Conservation (phyloP, 768 basidiomycete genomes). For the Podaxis rugospora region DNA sequence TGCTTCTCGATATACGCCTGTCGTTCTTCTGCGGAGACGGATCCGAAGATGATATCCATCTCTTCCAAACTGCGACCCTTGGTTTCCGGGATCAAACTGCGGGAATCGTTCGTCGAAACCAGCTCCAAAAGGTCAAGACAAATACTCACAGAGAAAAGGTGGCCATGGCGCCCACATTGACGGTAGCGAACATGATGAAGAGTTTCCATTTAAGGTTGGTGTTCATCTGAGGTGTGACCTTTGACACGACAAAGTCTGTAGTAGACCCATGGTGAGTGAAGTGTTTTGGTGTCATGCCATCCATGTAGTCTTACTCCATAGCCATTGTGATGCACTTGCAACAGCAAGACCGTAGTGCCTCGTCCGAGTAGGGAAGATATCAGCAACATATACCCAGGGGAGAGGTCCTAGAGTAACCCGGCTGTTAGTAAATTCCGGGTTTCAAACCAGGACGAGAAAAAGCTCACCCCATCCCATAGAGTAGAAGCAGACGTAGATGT, state of each 20-base stretch:
- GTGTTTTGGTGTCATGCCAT: constrained; percentile 7
- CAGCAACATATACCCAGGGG: constrained; percentile 63
- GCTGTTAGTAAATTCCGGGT: constrained; percentile 24
- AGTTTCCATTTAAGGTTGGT: constrained; percentile 65
- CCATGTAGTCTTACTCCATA: constrained; percentile 54
- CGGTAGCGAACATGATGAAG: constrained; percentile 72
- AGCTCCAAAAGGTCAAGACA: not conserved
- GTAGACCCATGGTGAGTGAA: not conserved
- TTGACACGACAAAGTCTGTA: constrained; percentile 69
- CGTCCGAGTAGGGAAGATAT: constrained; percentile 85
- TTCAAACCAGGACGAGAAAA: not conserved
- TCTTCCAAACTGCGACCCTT: constrained; percentile 54
- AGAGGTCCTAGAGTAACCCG: constrained; percentile 31
- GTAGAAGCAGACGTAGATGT: constrained; percentile 86
- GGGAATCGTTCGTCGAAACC: not conserved
- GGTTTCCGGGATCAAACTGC: constrained; percentile 56
- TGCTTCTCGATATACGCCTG: constrained; percentile 45
- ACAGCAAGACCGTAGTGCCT: constrained; percentile 75
- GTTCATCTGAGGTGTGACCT: constrained; percentile 63
- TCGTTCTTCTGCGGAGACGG: constrained; percentile 51
- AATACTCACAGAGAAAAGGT: constrained; percentile 55
- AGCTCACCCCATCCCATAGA: constrained; percentile 76
- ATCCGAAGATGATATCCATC: constrained; percentile 52
- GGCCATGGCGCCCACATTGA: constrained; percentile 71
- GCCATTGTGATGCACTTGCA: constrained; percentile 78